These are phyloP conservation scores for Diospyros lotus DNA, from an alignment of 148 eudicot species.

Conservation along the genomic window DNA sequence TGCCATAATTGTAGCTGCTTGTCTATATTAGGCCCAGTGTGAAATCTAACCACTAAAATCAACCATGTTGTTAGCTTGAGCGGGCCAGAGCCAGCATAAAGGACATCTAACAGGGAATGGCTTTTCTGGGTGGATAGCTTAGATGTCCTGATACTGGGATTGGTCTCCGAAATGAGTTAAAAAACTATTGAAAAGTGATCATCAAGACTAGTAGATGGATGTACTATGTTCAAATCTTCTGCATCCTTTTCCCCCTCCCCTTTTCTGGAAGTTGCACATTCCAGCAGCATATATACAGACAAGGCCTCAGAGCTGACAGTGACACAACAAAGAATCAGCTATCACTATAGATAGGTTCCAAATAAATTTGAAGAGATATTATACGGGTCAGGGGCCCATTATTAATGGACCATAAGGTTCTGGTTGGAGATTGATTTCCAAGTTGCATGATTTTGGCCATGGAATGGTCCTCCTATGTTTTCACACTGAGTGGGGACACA, in stretches of 20 bases:
- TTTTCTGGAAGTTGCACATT: conserved; percentile 21
- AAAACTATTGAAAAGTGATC: conserved; percentile 11
- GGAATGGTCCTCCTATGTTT: conserved; percentile 19
- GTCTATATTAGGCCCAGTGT: conserved; percentile 27
- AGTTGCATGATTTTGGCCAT: conserved; percentile 19
- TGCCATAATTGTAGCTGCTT: conserved; percentile 16
- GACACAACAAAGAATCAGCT: conserved; percentile 29
- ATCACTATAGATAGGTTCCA: conserved; percentile 19
- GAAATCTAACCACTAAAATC: conserved; percentile 22
- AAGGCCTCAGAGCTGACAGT: conserved; percentile 25
- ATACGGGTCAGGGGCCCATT: conserved; percentile 17
- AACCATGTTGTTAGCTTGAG: conserved; percentile 29
- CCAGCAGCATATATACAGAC: conserved; percentile 19
- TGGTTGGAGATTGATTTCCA: conserved; percentile 8
- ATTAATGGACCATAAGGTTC: conserved; percentile 22
- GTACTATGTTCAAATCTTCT: conserved; percentile 12
- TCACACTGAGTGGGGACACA: not conserved
- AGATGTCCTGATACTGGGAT: conserved; percentile 11
- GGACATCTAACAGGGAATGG: conserved; percentile 8
- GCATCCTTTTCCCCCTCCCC: conserved; percentile 6
- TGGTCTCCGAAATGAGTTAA: conserved; percentile 9
- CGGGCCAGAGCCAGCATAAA: conserved; percentile 18
- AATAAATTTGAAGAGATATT: conserved; percentile 17
- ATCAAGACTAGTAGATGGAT: conserved; percentile 9
- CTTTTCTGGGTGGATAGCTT: conserved; percentile 18